Evolutionary conservation across 2,329 filamentous ascomycete genomes (phyloP), one percentile per base, ranked within the genome.

Genomic region (Diaporthe sp.): DNA sequence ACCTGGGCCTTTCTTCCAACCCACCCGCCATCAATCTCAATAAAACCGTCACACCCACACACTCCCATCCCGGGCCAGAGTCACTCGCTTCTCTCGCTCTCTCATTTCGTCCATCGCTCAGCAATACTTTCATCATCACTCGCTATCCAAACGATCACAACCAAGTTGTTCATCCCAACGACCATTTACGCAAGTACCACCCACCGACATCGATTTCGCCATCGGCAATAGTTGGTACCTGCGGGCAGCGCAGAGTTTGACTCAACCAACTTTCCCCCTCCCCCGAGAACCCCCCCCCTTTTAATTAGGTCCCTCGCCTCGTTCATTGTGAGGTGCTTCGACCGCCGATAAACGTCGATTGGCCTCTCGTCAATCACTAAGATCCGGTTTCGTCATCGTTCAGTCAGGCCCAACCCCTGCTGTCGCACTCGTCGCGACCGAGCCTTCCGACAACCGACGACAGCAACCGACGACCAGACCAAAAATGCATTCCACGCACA

Each of bases 401-500:
- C 70, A 42, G 22, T 39, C 22, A 15, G 32, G 22, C 42, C 42
- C 70, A 32, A 39, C 15, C 44, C 30, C 69, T 42, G 70, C 35
- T 39, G 32, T 61, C 56, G 56, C n/a, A 63, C 32, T 32, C 47
- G n/a, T 55, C 25, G 44, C 56, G 70, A 71, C 56, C 56, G 70
- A 71, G 32, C 44, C 12, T 42, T 12, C 69, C 56, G 44, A 42
- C 47, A 63, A 25, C 63, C 63, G 63, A 66, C 63, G 63, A 66
- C 44, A 66, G 30, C 30, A 47, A 44, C 27, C 72, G 66, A 72
- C 35, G 56, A 65, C 63, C 59, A 51, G 30, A 74, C 59, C 51
- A 80, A 83, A 69, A 72, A 91, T 91, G 89, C 86, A 86, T 79
- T 81, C 85, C 37, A 82, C 81, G 71, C 84, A 84, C 73, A 77